Evolutionary conservation across 2,329 filamentous ascomycete genomes (phyloP).

Genomic region (Lachnellula cervina): DNA sequence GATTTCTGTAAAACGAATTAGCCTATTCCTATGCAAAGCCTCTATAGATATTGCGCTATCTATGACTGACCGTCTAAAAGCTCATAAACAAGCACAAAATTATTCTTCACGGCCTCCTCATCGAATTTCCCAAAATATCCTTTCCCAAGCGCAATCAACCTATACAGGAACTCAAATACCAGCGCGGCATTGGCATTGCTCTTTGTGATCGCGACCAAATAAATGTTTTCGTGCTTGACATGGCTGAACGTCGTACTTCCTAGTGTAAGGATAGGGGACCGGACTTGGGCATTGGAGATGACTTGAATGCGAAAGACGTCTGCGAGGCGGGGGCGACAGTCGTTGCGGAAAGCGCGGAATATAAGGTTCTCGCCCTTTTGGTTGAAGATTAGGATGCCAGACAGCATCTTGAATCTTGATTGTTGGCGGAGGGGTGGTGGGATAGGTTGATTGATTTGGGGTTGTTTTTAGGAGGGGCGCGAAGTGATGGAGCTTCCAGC

Average conservation of each 20-base stretch:
- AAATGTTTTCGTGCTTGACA: constrained; percentile 99
- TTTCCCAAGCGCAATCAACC: constrained; percentile 81
- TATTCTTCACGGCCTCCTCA: constrained; percentile 99
- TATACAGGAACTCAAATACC: constrained; percentile 96
- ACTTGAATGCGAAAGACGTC: constrained; percentile 99
- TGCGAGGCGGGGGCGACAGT: constrained; percentile 93
- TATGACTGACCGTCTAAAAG: constrained; percentile 70
- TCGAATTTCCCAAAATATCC: constrained; percentile 99
- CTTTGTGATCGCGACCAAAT: constrained; percentile 94
- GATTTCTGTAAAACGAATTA: constrained; percentile 61
- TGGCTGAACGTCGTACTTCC: constrained; percentile 98
- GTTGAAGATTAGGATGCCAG: constrained; percentile 96
- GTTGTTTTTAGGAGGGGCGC: neutral
- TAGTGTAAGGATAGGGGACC: constrained; percentile 93
- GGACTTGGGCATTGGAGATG: constrained; percentile 96
- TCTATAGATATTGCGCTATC: neutral
- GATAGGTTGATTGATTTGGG: neutral
- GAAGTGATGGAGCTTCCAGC: constrained; percentile 4
- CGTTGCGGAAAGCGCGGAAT: constrained; percentile 97
- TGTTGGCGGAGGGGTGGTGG: neutral
- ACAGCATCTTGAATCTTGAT: constrained; percentile 66
- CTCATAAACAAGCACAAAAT: constrained; percentile 98
- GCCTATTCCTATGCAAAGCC: neutral
- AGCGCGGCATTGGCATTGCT: constrained; percentile 98
- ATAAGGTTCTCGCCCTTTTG: constrained; percentile 99